phyloP scores from a whole-genome alignment of 805 yeast genomes.

The Scheffersomyces ergatensis region DNA sequence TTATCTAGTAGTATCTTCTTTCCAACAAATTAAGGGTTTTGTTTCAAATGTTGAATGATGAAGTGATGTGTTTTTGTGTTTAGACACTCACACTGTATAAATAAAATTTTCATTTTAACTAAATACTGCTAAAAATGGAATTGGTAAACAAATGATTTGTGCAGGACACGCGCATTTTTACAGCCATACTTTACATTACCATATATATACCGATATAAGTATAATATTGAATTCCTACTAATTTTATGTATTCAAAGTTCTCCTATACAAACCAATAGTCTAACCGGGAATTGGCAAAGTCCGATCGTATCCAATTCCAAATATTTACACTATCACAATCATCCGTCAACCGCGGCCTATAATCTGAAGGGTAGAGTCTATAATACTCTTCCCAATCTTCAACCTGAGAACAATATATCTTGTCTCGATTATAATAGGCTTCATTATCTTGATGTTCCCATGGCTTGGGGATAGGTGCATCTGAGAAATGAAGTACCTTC shows the following conservation, averaged over 20 bases:
- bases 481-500: conserved; percentile 61
- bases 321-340: conserved; percentile 25
- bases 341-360: conserved; percentile 22
- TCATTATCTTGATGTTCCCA: conserved; percentile 40
- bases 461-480: conserved; percentile 65
- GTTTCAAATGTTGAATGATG: too few species aligned
- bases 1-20: too few species aligned
- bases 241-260: too few species aligned
- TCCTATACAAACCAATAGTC: conserved; percentile 7
- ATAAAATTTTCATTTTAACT: too few species aligned
- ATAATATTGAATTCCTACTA: too few species aligned
- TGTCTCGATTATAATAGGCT: conserved; percentile 20
- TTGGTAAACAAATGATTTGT: not conserved
- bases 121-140: not conserved
- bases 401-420: conserved; percentile 20
- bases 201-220: not conserved
- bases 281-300: conserved; percentile 11
- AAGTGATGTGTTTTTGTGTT: too few species aligned
- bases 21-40: too few species aligned
- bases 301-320: conserved; percentile 29
- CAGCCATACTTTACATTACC: not conserved
- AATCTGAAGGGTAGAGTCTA: conserved; percentile 14
- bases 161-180: not conserved
- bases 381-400: conserved; percentile 12
- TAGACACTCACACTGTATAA: too few species aligned